Conservation (phyloP, 331 rosid genomes). For the Prunus yedoensis region DNA sequence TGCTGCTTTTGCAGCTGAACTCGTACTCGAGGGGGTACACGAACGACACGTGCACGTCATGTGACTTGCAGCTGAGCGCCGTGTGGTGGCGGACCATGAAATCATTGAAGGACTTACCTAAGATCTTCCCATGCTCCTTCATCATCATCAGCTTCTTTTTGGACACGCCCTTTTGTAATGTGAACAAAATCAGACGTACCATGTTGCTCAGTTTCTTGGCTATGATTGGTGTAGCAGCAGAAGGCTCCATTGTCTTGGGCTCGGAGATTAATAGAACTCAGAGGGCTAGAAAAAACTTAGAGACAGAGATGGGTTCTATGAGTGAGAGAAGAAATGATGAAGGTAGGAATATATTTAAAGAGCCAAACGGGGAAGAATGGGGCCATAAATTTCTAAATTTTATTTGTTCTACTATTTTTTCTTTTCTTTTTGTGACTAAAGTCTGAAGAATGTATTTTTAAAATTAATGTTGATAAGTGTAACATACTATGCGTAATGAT, state of each 20-base stretch:
- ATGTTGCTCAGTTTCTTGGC: slow-evolving; percentile 50
- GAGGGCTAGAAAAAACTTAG: not conserved
- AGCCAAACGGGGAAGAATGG: slow-evolving; percentile 10
- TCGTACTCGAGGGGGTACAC: slow-evolving; percentile 56
- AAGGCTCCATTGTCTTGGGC: slow-evolving; percentile 36
- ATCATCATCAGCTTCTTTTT: slow-evolving; percentile 39
- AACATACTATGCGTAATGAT: slow-evolving; percentile 10
- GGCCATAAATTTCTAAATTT: not conserved
- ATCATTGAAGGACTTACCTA: slow-evolving; percentile 59
- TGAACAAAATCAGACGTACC: slow-evolving; percentile 47
- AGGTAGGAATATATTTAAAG: slow-evolving; percentile 21
- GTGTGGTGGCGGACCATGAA: slow-evolving; percentile 54
- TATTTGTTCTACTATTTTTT: not conserved
- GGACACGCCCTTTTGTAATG: slow-evolving; percentile 46
- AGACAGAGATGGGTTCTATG: not conserved
- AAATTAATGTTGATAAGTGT: slow-evolving; percentile 10
- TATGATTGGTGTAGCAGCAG: slow-evolving; percentile 30
- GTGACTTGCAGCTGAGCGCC: slow-evolving; percentile 57
- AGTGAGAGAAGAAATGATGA: slow-evolving; percentile 4
- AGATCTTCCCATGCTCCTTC: slow-evolving; percentile 46
- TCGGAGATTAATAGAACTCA: not conserved
- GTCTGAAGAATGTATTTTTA: slow-evolving; percentile 1
- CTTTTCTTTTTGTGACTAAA: not conserved
- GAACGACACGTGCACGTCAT: slow-evolving; percentile 43
- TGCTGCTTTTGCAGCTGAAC: slow-evolving; percentile 64